Conservation (phyloP, 495 filamentous ascomycete genomes). For the Aspergillus baeticus region DNA sequence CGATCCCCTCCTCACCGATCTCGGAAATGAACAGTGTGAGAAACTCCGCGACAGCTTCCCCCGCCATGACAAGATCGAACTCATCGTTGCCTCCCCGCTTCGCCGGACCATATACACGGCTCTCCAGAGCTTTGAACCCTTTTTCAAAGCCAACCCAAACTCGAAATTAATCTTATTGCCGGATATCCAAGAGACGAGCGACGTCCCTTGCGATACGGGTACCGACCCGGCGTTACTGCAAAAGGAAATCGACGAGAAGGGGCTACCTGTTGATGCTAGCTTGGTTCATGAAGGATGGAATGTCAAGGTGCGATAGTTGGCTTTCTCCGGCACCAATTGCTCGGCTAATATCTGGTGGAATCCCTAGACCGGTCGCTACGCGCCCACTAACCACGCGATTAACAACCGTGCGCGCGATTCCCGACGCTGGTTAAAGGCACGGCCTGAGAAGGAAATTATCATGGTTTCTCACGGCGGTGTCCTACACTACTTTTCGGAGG, state of each 20-base stretch:
- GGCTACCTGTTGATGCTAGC: conserved; percentile 61
- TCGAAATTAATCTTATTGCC: conserved; percentile 66
- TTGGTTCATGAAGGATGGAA: conserved; percentile 67
- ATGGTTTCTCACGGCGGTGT: conserved; percentile 74
- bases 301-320: conserved; percentile 48
- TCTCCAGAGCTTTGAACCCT: conserved; percentile 64
- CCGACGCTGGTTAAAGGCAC: conserved; percentile 65
- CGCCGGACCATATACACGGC: conserved; percentile 82
- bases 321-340: not conserved
- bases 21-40: conserved; percentile 74
- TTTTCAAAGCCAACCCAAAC: conserved; percentile 45
- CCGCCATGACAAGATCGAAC: conserved; percentile 58
- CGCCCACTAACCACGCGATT: conserved; percentile 56
- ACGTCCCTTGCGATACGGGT: conserved; percentile 79
- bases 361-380: conserved; percentile 50
- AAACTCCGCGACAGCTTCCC: conserved; percentile 63
- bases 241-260: conserved; percentile 60
- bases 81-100: conserved; percentile 80
- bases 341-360: not conserved
- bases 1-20: conserved; percentile 76
- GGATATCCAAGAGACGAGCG: conserved; percentile 77
- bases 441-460: conserved; percentile 59
- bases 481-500: conserved; percentile 77
- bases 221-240: conserved; percentile 50
- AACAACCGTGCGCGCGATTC: conserved; percentile 61